A percentile compares a stretch with the other conserved stretches of the same genome.
Evolutionary conservation across 2,329 filamentous ascomycete genomes (phyloP).

Genomic region (Colletotrichum viniferum): DNA sequence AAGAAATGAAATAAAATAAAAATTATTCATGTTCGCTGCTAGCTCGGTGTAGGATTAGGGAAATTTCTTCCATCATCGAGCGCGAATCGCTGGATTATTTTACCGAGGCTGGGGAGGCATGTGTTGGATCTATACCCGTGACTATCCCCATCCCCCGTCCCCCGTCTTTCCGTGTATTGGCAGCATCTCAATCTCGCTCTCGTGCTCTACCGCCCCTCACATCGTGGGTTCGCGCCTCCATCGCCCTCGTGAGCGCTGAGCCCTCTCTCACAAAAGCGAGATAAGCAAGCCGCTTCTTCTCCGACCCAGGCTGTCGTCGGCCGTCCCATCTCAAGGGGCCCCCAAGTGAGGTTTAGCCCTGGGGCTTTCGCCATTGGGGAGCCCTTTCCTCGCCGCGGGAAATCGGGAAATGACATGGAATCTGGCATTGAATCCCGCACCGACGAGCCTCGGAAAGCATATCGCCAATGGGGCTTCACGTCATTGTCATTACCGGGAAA

Average conservation of each 20-base stretch:
- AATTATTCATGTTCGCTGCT: neutral
- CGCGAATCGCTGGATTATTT: neutral
- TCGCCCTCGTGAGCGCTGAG: neutral
- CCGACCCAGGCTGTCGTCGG: neutral
- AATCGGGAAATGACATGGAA: neutral
- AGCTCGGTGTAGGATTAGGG: neutral
- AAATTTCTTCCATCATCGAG: neutral
- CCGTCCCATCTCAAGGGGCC: neutral
- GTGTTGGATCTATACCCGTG: neutral
- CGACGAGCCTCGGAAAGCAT: neutral
- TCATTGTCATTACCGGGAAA: slow-evolving; percentile 6
- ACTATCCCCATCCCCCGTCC: neutral
- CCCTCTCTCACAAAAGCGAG: neutral
- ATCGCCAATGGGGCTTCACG: slow-evolving; percentile 5
- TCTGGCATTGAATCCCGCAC: neutral
- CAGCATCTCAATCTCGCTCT: neutral
- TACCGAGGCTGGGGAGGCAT: slow-evolving; percentile 4
- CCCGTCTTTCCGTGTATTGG: neutral
- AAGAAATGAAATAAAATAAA: neutral
- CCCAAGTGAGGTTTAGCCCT: neutral
- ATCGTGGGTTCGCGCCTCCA: neutral
- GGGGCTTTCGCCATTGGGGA: neutral
- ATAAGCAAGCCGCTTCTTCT: neutral
- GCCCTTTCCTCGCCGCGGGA: neutral
- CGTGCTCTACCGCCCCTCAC: neutral